Percentiles rank a stretch among this genome's conserved stretches.
Evolutionary conservation across 768 basidiomycete genomes (phyloP).

Genomic region (Sarcodon aspratus): DNA sequence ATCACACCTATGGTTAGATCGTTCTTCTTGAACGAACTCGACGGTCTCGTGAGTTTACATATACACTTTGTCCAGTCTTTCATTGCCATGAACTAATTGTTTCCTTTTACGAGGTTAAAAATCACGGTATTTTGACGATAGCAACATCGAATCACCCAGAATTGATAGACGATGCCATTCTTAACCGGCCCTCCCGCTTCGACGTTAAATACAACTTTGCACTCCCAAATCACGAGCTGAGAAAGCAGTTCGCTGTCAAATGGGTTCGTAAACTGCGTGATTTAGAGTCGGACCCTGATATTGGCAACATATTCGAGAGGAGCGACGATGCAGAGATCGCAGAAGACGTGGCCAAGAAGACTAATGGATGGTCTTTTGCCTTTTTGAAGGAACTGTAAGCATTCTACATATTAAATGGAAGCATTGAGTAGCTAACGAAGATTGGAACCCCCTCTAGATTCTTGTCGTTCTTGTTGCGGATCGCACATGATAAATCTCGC

Average conservation of each 20-base stretch:
- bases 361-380: slow-evolving; percentile 30
- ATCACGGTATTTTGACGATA: slow-evolving; percentile 29
- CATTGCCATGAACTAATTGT: slow-evolving; percentile 3
- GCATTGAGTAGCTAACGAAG: background rate
- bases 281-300: slow-evolving; percentile 12
- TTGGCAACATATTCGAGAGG: slow-evolving; percentile 19
- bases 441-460: slow-evolving; percentile 4
- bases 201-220: slow-evolving; percentile 32
- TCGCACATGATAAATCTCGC: slow-evolving; percentile 16
- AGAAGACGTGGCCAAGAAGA: slow-evolving; percentile 23
- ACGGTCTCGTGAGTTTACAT: slow-evolving; percentile 15
- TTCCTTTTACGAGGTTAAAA: slow-evolving; percentile 24
- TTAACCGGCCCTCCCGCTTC: slow-evolving; percentile 30
- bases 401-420: slow-evolving; percentile 11
- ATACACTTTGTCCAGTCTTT: background rate
- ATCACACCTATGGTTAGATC: slow-evolving; percentile 25
- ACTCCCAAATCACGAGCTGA: slow-evolving; percentile 20
- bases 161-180: slow-evolving; percentile 27
- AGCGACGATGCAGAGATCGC: slow-evolving; percentile 14
- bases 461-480: slow-evolving; percentile 22
- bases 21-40: slow-evolving; percentile 32
- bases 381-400: slow-evolving; percentile 29
- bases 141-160: slow-evolving; percentile 33
- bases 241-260: slow-evolving; percentile 23
- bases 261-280: slow-evolving; percentile 24